phyloP scores from a whole-genome alignment of 1,139 yeast species.

The Dujonia santamariae region DNA sequence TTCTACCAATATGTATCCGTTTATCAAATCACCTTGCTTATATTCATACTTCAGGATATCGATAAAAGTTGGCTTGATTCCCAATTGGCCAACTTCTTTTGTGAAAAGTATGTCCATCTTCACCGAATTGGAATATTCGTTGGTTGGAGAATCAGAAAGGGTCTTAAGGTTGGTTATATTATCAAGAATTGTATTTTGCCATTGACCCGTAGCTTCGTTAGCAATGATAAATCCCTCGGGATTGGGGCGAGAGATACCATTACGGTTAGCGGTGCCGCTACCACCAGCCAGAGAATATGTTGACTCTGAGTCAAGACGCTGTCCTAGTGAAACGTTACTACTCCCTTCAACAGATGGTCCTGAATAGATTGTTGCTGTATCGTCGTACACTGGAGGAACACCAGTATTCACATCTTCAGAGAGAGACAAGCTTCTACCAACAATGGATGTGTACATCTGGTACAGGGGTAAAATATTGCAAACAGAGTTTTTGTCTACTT shows the following conservation, averaged over 20 bases:
- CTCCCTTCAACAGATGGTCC: slow-evolving; percentile 39
- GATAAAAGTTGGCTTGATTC: slow-evolving; percentile 24
- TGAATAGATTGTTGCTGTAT: slow-evolving; percentile 5
- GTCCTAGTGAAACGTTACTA: slow-evolving; percentile 37
- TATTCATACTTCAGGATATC: slow-evolving; percentile 35
- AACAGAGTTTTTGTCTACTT: slow-evolving; percentile 9
- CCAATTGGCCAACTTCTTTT: slow-evolving; percentile 28
- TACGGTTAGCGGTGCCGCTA: slow-evolving; percentile 13
- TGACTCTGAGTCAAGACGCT: slow-evolving; percentile 19
- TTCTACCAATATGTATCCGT: slow-evolving; percentile 34
- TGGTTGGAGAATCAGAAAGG: slow-evolving; percentile 26
- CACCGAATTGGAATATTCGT: slow-evolving; percentile 24
- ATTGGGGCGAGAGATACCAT: slow-evolving; percentile 11
- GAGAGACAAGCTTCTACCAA: slow-evolving; percentile 25
- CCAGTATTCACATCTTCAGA: slow-evolving; percentile 9
- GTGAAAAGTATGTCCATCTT: slow-evolving; percentile 31
- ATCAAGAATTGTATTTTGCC: slow-evolving; percentile 40
- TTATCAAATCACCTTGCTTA: slow-evolving; percentile 37
- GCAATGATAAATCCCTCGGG: slow-evolving; percentile 22
- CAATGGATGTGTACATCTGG: slow-evolving; percentile 44
- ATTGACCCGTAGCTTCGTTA: slow-evolving; percentile 29
- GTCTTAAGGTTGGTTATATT: slow-evolving; percentile 33
- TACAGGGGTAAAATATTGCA: slow-evolving; percentile 43
- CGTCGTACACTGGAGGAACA: slow-evolving; percentile 16
- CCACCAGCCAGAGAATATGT: slow-evolving; percentile 14